Percentiles rank a stretch among this genome's conserved stretches.
Conservation (phyloP, 441 rosid species). For the Capsella rubella region DNA sequence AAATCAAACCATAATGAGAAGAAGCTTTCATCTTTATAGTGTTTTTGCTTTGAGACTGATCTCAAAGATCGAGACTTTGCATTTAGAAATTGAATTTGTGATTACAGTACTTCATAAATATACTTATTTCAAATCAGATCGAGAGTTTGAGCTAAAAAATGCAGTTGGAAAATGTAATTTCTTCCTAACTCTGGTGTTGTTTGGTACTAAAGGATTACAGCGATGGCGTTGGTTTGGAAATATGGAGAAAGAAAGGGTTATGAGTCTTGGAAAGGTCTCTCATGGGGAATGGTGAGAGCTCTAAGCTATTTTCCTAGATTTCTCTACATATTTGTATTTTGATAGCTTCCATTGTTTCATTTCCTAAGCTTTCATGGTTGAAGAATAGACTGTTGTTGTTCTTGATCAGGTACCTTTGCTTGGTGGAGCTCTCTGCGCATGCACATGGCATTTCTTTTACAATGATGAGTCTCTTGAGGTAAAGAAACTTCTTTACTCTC, state of each 20-base stretch:
- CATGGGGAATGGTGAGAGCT: constrained; percentile 90
- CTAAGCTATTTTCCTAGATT: neutral
- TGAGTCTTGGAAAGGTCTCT: constrained; percentile 92
- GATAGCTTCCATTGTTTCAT: constrained; percentile 6
- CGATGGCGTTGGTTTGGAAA: constrained; percentile 93
- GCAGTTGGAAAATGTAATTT: neutral
- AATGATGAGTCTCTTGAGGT: constrained; percentile 94
- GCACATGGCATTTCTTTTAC: constrained; percentile 98
- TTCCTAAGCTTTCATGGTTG: neutral
- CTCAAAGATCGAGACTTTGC: constrained; percentile 17
- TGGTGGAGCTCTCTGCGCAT: constrained; percentile 96
- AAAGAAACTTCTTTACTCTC: constrained; percentile 14
- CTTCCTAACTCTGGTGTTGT: constrained; percentile 7
- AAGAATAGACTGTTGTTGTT: constrained; percentile 25
- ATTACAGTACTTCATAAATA: neutral
- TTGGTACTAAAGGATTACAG: constrained; percentile 63
- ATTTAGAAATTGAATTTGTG: neutral
- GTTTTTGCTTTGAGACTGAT: neutral
- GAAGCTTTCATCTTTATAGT: constrained; percentile 12
- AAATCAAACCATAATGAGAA: constrained; percentile 2
- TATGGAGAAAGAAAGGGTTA: constrained; percentile 86
- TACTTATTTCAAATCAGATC: neutral
- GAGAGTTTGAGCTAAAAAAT: neutral
- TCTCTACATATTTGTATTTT: neutral
- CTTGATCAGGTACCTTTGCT: constrained; percentile 80